phyloP scores from a whole-genome alignment of 768 basidiomycete species.

The Tubosaeta sp. region DNA sequence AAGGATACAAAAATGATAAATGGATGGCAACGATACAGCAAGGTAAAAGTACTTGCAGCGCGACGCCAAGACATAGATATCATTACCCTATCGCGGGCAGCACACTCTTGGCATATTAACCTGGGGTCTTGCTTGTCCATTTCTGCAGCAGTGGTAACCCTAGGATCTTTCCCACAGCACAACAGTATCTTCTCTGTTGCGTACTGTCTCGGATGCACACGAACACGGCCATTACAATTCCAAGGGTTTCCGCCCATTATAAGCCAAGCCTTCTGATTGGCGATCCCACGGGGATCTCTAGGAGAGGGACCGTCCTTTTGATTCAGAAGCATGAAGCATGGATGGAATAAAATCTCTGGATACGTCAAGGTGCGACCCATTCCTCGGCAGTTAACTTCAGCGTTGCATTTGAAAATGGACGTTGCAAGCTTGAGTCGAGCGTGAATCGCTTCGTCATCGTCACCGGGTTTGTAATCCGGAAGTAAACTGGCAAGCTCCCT shows the following conservation, averaged over 20 bases:
- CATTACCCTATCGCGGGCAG: conserved; percentile 1
- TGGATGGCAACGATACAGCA: background rate
- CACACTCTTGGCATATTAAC: conserved; percentile 18
- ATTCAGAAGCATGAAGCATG: conserved; percentile 21
- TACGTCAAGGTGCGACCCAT: conserved; percentile 16
- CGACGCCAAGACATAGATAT: conserved; percentile 23
- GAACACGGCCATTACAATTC: conserved; percentile 19
- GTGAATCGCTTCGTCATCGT: conserved; percentile 14
- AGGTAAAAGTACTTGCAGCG: conserved; percentile 13
- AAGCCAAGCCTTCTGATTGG: conserved; percentile 19
- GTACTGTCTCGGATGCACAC: conserved; percentile 17
- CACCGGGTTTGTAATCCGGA: conserved; percentile 14
- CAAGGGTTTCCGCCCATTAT: conserved; percentile 23
- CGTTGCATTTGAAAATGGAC: conserved; percentile 24
- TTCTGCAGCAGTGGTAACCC: conserved; percentile 19
- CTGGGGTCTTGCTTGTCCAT: conserved; percentile 22
- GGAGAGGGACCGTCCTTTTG: conserved; percentile 3
- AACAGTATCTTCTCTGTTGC: conserved; percentile 12
- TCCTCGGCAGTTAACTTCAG: conserved; percentile 10
- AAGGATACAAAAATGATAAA: background rate
- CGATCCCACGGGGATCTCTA: conserved; percentile 21
- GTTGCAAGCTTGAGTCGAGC: conserved; percentile 26
- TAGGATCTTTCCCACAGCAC: conserved; percentile 23
- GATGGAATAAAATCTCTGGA: conserved; percentile 27
- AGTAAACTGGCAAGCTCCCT: conserved; percentile 28